Conservation (phyloP, 2,329 filamentous ascomycete genomes). For the Hypomyces rosellus region DNA sequence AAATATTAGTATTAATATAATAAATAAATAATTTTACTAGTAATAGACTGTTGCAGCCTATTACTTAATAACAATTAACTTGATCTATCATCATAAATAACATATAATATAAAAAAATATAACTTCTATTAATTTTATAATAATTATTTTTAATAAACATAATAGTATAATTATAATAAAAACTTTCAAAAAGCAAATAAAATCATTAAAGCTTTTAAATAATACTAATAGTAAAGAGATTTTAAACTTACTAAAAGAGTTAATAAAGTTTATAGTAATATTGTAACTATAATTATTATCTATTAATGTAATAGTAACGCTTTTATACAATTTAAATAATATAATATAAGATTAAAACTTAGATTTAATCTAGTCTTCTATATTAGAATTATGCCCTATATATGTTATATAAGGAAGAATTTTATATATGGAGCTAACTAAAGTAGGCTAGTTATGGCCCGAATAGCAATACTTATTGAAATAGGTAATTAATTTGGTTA, state of each 20-base stretch:
- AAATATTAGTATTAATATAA: too few species aligned
- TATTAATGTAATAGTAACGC: not conserved
- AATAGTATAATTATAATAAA: not conserved
- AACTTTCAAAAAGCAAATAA: not conserved
- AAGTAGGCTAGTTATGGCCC: not conserved
- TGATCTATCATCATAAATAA: too few species aligned
- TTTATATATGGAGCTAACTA: not conserved
- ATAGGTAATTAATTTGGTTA: too few species aligned
- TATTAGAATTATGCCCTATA: not conserved
- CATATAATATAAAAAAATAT: not conserved
- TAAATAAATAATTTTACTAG: too few species aligned
- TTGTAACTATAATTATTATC: not conserved
- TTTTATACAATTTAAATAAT: not conserved
- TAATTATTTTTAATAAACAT: not conserved
- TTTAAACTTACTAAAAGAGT: not conserved
- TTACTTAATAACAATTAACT: too few species aligned
- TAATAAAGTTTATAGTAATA: too few species aligned
- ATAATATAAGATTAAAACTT: not conserved
- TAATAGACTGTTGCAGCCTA: too few species aligned
- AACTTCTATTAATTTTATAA: not conserved
- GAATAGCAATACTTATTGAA: not conserved
- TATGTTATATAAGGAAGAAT: not conserved
- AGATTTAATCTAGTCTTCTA: not conserved
- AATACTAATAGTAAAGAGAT: not conserved
- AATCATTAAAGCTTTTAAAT: not conserved